Conservation (phyloP, 176 grass and related monocot species). For the Stipa capillata region DNA sequence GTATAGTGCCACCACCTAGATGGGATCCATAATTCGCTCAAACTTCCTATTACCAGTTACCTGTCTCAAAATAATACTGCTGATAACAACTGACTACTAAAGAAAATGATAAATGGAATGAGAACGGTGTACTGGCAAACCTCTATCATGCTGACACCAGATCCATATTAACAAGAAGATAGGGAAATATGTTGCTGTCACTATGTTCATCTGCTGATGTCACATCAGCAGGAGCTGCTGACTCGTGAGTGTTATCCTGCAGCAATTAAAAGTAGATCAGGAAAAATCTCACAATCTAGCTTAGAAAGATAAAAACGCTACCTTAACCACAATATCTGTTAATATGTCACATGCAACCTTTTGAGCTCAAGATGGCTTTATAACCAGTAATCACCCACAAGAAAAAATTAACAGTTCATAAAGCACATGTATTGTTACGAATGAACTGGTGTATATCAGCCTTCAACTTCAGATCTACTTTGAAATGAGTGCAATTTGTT, state of each 20-base stretch:
- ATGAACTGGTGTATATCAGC: neutral
- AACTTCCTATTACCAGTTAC: constrained; percentile 94
- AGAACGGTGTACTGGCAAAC: constrained; percentile 26
- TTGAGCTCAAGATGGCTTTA: neutral
- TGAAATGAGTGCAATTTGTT: neutral
- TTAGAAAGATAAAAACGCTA: neutral
- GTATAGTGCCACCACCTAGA: constrained; percentile 90
- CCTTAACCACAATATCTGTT: neutral
- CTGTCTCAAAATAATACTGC: constrained; percentile 31
- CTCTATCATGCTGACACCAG: constrained; percentile 99
- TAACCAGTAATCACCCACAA: neutral
- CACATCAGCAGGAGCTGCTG: constrained; percentile 43
- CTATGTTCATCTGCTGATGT: constrained; percentile 48
- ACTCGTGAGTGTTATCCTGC: constrained; percentile 47
- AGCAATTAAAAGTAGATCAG: constrained; percentile 13
- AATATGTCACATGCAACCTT: neutral
- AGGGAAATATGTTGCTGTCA: constrained; percentile 91
- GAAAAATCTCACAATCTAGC: neutral
- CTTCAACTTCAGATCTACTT: neutral
- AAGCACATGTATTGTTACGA: neutral
- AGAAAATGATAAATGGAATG: neutral
- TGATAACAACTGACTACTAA: neutral
- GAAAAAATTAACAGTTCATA: neutral
- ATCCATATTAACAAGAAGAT: constrained; percentile 98
- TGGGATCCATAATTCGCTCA: constrained; percentile 98